Percentiles rank a stretch among this genome's conserved stretches.
phyloP scores from a whole-genome alignment of 352 stramenopile genomes.

The Thalassiosira mediterranea region DNA sequence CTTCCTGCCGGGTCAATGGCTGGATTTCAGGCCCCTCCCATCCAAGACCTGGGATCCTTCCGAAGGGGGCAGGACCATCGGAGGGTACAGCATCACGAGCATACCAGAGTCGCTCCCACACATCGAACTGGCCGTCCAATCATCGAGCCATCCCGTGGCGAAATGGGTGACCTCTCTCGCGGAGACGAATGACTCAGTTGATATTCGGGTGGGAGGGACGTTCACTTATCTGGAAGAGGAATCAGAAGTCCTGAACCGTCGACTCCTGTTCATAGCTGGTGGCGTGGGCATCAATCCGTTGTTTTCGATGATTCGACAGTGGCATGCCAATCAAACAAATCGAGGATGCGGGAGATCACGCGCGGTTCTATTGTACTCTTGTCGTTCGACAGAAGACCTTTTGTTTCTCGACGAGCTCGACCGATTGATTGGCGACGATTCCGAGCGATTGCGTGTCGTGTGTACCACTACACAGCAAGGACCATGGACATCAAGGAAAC shows the following conservation, averaged over 20 bases:
- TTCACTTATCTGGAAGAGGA: slow-evolving; percentile 11
- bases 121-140: slow-evolving; percentile 47
- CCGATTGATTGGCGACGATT: background rate
- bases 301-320: slow-evolving; percentile 56
- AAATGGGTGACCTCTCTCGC: slow-evolving; percentile 37
- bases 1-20: slow-evolving; percentile 61
- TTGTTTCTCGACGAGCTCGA: slow-evolving; percentile 49
- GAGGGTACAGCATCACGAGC: slow-evolving; percentile 62
- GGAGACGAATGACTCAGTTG: slow-evolving; percentile 14
- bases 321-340: slow-evolving; percentile 8
- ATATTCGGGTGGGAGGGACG: slow-evolving; percentile 51
- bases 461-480: background rate
- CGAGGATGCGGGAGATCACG: background rate
- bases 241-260: background rate
- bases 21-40: slow-evolving; percentile 50
- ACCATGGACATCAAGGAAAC: background rate
- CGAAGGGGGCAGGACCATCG: slow-evolving; percentile 21
- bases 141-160: slow-evolving; percentile 39
- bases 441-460: background rate
- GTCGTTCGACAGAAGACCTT: slow-evolving; percentile 28
- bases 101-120: slow-evolving; percentile 40
- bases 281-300: slow-evolving; percentile 62
- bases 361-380: slow-evolving; percentile 57
- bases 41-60: slow-evolving; percentile 15
- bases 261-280: slow-evolving; percentile 55